These are phyloP conservation scores for Thraustochytrium sp. DNA, from an alignment of 352 stramenopile genomes.

Conservation along the genomic window DNA sequence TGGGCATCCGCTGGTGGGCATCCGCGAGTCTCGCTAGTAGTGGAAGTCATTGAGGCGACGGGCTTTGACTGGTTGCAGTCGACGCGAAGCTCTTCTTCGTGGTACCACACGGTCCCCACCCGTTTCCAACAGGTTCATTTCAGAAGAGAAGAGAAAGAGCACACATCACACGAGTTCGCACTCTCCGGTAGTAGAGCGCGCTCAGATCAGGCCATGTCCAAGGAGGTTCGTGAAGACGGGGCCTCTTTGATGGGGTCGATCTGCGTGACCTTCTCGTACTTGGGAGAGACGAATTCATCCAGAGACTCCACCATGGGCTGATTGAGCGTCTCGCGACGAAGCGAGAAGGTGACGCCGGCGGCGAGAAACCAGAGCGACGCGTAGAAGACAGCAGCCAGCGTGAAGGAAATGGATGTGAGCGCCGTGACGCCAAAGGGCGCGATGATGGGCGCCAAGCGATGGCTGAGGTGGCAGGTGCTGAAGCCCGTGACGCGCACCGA, in stretches of 20 bases:
- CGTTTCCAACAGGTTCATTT: no score
- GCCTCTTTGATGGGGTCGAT: background rate
- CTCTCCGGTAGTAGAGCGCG: no score
- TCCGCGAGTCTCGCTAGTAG: no score
- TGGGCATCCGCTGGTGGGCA: no score
- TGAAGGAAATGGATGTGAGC: background rate
- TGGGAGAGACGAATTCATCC: background rate
- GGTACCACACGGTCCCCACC: no score
- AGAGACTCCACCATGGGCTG: slow-evolving; percentile 20
- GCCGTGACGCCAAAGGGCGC: slow-evolving; percentile 15
- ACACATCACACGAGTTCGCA: no score
- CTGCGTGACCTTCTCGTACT: background rate
- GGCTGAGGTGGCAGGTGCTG: background rate
- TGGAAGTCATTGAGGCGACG: no score
- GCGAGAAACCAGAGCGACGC: slow-evolving; percentile 7
- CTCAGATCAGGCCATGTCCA: no score
- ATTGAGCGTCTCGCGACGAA: background rate
- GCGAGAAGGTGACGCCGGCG: background rate
- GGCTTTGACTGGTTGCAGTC: no score
- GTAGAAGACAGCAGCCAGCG: background rate
- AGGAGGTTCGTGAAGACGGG: background rate
- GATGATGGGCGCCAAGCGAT: slow-evolving; percentile 25
- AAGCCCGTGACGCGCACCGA: slow-evolving; percentile 23
- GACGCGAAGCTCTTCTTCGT: no score
- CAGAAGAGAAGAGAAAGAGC: no score